phyloP scores from a whole-genome alignment of 805 yeast genomes.

The Candida qinlingensis region DNA sequence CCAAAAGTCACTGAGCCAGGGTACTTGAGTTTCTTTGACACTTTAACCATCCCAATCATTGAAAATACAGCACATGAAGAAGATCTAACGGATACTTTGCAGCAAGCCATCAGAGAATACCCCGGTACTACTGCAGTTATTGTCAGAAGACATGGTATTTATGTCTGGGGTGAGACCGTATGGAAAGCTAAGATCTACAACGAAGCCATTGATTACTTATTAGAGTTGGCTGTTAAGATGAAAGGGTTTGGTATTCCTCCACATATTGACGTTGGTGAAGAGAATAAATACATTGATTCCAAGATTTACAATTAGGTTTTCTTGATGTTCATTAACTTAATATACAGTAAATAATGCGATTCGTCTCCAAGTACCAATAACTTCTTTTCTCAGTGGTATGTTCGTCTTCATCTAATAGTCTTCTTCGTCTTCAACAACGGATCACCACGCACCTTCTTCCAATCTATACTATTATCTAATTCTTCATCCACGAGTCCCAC shows the following conservation, averaged over 20 bases:
- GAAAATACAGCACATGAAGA: constrained; percentile 90
- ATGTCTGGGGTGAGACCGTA: constrained; percentile 92
- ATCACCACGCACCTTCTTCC: constrained; percentile 23
- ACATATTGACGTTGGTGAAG: constrained; percentile 30
- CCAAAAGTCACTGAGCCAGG: constrained; percentile 53
- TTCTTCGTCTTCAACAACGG: constrained; percentile 21
- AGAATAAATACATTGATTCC: constrained; percentile 23
- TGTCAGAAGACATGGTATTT: constrained; percentile 90
- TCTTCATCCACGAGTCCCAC: constrained; percentile 48
- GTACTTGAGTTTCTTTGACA: constrained; percentile 65
- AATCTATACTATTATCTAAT: constrained; percentile 34
- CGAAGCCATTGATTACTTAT: constrained; percentile 86
- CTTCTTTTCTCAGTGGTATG: neutral
- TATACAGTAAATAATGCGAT: no score
- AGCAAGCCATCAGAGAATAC: constrained; percentile 57
- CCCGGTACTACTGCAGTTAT: constrained; percentile 82
- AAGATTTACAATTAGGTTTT: constrained; percentile 18
- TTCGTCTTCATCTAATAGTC: constrained; percentile 14
- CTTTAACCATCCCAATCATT: constrained; percentile 79
- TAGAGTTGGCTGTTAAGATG: constrained; percentile 85
- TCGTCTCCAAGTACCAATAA: neutral
- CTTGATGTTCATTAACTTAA: neutral
- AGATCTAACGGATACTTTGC: constrained; percentile 63
- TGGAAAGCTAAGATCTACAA: constrained; percentile 92
- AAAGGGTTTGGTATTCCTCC: constrained; percentile 60